These are phyloP conservation scores for Chaetomium sp. DNA, from an alignment of 2,329 filamentous ascomycete species.

Conservation along the genomic window DNA sequence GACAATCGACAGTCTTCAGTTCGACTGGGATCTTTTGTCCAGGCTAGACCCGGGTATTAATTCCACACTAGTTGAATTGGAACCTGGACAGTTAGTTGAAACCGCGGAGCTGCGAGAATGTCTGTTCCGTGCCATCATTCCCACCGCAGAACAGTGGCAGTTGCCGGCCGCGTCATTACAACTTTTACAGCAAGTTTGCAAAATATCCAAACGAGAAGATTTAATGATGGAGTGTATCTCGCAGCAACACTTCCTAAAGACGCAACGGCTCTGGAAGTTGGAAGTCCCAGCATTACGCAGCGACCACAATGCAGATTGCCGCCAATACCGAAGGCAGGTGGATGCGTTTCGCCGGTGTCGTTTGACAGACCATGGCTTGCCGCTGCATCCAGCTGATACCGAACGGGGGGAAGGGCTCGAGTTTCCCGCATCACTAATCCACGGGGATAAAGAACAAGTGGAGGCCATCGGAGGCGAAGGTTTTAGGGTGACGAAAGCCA, in stretches of 20 bases:
- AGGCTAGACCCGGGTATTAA: conserved; percentile 7
- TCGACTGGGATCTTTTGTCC: conserved; percentile 14
- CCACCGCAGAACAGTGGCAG: conserved; percentile 18
- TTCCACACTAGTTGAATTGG: conserved; percentile 5
- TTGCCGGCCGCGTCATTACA: conserved; percentile 12
- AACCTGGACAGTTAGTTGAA: conserved; percentile 15
- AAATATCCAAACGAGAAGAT: conserved; percentile 1
- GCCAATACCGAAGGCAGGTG: conserved; percentile 13
- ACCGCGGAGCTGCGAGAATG: conserved; percentile 15
- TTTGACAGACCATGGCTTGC: conserved; percentile 22
- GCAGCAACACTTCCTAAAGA: conserved; percentile 11
- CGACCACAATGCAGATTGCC: conserved; percentile 23
- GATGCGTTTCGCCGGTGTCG: conserved; percentile 8
- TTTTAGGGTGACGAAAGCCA: conserved; percentile 19
- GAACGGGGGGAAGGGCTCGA: conserved; percentile 24
- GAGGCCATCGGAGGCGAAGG: conserved; percentile 17
- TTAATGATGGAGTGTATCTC: conserved; percentile 9
- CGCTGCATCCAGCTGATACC: conserved; percentile 21
- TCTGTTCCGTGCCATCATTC: conserved; percentile 20
- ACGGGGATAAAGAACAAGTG: conserved; percentile 10
- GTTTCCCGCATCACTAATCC: conserved; percentile 15
- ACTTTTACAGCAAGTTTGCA: conserved; percentile 16
- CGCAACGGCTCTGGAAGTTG: conserved; percentile 17
- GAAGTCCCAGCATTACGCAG: conserved; percentile 23
- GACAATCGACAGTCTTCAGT: conserved; percentile 15